A percentile compares a stretch with the other conserved stretches of the same genome.
phyloP scores from a whole-genome alignment of 1,284 basidiomycete genomes.

The Mycocalia duriaeana region DNA sequence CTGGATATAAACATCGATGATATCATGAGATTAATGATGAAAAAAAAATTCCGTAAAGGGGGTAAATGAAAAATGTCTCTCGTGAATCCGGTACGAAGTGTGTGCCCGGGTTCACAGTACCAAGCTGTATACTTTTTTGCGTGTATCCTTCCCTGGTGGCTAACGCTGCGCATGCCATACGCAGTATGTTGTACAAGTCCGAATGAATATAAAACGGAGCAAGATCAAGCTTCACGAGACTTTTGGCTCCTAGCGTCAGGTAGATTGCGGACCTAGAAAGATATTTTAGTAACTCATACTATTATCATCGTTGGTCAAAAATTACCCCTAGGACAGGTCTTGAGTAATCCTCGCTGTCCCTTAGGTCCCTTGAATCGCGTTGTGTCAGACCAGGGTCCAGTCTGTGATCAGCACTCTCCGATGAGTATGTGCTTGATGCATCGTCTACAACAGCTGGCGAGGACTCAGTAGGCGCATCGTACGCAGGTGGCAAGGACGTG shows the following conservation, averaged over 20 bases:
- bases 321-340: constrained; percentile 53
- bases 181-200: too few relatives aligned
- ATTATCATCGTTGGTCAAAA: too few relatives aligned
- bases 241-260: constrained; percentile 23
- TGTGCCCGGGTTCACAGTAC: too few relatives aligned
- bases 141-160: too few relatives aligned
- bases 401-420: constrained; percentile 35
- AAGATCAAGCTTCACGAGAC: constrained; percentile 5
- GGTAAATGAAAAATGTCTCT: too few relatives aligned
- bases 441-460: too few relatives aligned
- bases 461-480: constrained; percentile 6
- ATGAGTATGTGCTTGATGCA: constrained; percentile 28
- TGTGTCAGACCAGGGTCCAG: constrained; percentile 40
- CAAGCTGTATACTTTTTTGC: too few relatives aligned
- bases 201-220: neutral
- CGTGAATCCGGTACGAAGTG: too few relatives aligned
- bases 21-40: too few relatives aligned
- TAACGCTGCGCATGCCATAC: too few relatives aligned
- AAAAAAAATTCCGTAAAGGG: too few relatives aligned
- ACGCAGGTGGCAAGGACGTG: constrained; percentile 2
- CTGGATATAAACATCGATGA: too few relatives aligned
- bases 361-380: constrained; percentile 30
- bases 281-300: constrained; percentile 1
- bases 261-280: constrained; percentile 44
- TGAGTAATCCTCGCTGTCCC: constrained; percentile 56